These are phyloP conservation scores for Linderniella brevidens DNA, from an alignment of 257 asterid species.

Conservation along the genomic window DNA sequence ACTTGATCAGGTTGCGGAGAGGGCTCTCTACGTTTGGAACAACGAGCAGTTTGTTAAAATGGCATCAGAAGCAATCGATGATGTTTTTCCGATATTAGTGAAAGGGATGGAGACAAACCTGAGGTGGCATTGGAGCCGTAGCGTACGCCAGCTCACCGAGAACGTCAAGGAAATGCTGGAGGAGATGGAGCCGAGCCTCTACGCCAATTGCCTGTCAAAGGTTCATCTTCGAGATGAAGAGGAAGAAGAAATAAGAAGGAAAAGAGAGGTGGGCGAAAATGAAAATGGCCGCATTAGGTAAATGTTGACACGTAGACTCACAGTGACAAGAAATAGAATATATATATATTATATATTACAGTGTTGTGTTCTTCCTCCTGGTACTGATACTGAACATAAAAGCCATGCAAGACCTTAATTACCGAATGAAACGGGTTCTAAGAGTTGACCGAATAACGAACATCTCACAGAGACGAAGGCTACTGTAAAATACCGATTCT, in stretches of 20 bases:
- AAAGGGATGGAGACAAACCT: constrained; percentile 62
- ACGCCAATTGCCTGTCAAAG: constrained; percentile 35
- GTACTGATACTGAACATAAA: no score
- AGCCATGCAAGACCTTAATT: no score
- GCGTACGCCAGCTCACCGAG: constrained; percentile 46
- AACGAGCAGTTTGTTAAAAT: constrained; percentile 69
- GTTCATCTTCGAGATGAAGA: constrained; percentile 18
- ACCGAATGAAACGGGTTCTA: no score
- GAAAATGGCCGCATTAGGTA: constrained; percentile 27
- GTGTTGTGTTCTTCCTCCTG: no score
- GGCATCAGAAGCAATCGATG: constrained; percentile 38
- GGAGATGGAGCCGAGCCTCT: constrained; percentile 46
- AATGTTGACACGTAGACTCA: no score
- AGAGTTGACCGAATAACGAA: no score
- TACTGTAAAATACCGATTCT: no score
- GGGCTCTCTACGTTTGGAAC: constrained; percentile 76
- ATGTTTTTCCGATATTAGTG: constrained; percentile 42
- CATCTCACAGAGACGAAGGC: no score
- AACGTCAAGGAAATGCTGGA: constrained; percentile 60
- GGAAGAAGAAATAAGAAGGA: constrained; percentile 26
- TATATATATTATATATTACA: no score
- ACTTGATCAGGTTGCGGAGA: constrained; percentile 57
- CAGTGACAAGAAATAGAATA: no score
- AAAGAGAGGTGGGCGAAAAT: constrained; percentile 42
- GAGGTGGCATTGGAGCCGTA: constrained; percentile 52